phyloP scores from a whole-genome alignment of 495 filamentous ascomycete genomes.

The Penicillium arizonense region DNA sequence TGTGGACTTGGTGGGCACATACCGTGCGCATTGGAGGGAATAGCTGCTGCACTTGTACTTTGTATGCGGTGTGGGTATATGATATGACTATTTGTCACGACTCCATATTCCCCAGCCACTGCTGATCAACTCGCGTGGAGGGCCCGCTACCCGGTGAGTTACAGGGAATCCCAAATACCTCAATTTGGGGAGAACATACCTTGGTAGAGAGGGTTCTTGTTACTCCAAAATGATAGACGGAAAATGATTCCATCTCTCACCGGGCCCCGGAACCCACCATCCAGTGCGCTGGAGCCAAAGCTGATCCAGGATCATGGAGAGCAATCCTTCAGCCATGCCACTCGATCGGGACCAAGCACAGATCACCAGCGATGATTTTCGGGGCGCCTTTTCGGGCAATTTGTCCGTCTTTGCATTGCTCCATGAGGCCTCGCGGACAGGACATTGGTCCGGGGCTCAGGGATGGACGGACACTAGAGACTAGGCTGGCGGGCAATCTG shows the following conservation, averaged over 20 bases:
- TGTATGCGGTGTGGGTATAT: background rate
- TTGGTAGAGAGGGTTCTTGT: too few species aligned
- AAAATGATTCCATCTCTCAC: too few species aligned
- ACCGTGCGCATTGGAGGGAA: too few species aligned
- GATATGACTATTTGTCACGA: conserved; percentile 5
- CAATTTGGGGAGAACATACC: background rate
- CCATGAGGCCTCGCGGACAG: too few species aligned
- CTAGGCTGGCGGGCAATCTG: background rate
- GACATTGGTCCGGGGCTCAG: conserved; percentile 6
- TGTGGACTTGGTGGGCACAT: too few species aligned
- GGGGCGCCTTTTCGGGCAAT: conserved; percentile 22
- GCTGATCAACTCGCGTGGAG: conserved; percentile 24
- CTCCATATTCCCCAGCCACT: conserved; percentile 12
- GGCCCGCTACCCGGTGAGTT: conserved; percentile 8
- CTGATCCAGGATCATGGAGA: background rate
- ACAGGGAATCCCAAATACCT: conserved; percentile 8
- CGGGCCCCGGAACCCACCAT: too few species aligned
- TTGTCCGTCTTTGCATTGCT: conserved; percentile 22
- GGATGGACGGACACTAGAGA: conserved; percentile 1
- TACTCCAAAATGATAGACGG: too few species aligned
- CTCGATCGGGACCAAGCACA: conserved; percentile 17
- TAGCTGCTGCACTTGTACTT: too few species aligned
- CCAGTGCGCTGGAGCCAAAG: too few species aligned
- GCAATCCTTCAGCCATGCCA: conserved; percentile 17
- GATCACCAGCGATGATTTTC: conserved; percentile 22